Evolutionary conservation across 2,329 filamentous ascomycete species (phyloP).

Genomic region (Trichoderma sp.): DNA sequence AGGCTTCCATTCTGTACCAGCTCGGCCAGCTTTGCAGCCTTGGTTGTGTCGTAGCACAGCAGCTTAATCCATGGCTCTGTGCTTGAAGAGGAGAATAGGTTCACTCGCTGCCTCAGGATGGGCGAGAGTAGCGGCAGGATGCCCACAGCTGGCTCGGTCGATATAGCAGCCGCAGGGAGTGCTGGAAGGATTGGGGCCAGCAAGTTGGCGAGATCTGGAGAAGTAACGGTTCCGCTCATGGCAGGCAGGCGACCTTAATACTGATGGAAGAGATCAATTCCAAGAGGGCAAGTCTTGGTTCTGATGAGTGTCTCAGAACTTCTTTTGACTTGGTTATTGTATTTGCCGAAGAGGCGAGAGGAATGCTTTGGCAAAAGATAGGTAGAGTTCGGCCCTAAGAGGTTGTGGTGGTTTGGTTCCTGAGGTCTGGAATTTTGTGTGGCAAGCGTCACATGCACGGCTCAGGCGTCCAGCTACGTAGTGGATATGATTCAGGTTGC

Average conservation of each 20-base stretch:
- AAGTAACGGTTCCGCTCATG: conserved; percentile 32
- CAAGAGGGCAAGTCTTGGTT: neutral
- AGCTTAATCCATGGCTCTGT: conserved; percentile 71
- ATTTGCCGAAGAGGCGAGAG: neutral
- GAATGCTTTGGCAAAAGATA: neutral
- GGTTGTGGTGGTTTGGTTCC: neutral
- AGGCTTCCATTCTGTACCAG: conserved; percentile 62
- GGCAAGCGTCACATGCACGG: conserved; percentile 17
- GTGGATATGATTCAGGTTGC: neutral
- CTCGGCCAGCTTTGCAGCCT: conserved; percentile 56
- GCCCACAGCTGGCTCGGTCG: conserved; percentile 54
- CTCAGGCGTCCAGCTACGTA: neutral
- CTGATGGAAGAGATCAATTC: conserved; percentile 7
- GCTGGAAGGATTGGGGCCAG: conserved; percentile 59
- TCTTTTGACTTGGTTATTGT: neutral
- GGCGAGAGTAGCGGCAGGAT: conserved; percentile 62
- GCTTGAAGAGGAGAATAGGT: conserved; percentile 59
- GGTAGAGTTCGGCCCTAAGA: neutral
- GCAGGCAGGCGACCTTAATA: neutral
- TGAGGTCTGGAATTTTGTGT: conserved; percentile 10
- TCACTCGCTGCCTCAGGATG: conserved; percentile 64
- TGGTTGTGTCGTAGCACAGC: conserved; percentile 64
- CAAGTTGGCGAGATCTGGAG: conserved; percentile 47
- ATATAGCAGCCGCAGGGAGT: conserved; percentile 57
- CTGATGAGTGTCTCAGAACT: neutral